These are phyloP conservation scores for Echeveria elegans DNA, from an alignment of 164 flowering plant genomes.

Conservation along the genomic window DNA sequence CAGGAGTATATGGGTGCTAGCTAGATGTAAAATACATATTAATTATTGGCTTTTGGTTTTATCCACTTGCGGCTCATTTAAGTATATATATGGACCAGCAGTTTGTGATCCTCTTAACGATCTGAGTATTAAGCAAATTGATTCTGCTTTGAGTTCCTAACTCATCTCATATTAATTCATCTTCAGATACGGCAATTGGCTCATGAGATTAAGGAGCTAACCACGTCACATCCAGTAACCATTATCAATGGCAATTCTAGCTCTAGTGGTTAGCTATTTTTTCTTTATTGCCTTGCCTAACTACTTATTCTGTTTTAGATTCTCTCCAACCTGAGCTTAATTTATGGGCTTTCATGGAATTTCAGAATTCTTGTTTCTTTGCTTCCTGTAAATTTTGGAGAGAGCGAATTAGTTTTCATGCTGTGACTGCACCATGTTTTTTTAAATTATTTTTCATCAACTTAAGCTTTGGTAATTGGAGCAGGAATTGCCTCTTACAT, in stretches of 20 bases:
- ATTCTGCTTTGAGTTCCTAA: neutral
- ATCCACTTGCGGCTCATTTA: neutral
- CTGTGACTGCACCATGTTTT: neutral
- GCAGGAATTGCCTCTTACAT: constrained; percentile 55
- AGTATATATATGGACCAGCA: neutral
- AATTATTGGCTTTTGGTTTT: neutral
- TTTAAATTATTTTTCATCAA: no score
- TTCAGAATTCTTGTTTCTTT: neutral
- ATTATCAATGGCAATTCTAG: constrained; percentile 48
- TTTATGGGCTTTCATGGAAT: neutral
- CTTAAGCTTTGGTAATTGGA: constrained; percentile 19
- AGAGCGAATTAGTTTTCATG: neutral
- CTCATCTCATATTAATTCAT: neutral
- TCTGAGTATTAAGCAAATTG: neutral
- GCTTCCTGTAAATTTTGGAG: neutral
- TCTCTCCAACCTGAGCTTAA: neutral
- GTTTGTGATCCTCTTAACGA: neutral
- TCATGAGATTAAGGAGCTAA: constrained; percentile 69
- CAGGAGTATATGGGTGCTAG: neutral
- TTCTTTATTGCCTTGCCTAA: no score
- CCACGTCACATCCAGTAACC: constrained; percentile 56
- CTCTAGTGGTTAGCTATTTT: constrained; percentile 38
- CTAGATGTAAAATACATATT: neutral
- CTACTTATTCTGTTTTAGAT: no score
- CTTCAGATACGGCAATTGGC: constrained; percentile 66